Conservation (phyloP, 106 monocot species). For the Dactylorhiza incarnata region DNA sequence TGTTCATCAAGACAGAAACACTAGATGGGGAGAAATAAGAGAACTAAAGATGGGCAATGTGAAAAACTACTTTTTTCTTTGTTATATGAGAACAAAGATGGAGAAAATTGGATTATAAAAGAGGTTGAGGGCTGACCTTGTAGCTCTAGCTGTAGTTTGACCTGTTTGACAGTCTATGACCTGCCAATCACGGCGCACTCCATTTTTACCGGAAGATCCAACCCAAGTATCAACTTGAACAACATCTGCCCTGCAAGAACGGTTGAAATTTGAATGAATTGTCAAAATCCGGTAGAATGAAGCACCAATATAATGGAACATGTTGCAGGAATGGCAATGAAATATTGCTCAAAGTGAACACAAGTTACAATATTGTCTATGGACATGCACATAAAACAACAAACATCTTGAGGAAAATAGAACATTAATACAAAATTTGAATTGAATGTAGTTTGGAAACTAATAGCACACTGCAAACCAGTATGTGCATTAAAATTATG, state of each 20-base stretch:
- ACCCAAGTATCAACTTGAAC: conserved; percentile 96
- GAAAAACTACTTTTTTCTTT: too few species aligned
- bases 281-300: not conserved
- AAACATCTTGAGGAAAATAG: too few species aligned
- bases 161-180: conserved; percentile 70
- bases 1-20: conserved; percentile 96
- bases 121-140: conserved; percentile 34
- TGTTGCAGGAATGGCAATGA: too few species aligned
- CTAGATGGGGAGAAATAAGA: conserved; percentile 23
- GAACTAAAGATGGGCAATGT: not conserved
- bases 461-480: too few species aligned
- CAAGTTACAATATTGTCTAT: too few species aligned
- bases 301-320: not conserved
- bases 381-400: too few species aligned
- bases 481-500: too few species aligned
- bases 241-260: conserved; percentile 64
- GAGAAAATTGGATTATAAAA: not conserved
- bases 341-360: too few species aligned
- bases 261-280: not conserved
- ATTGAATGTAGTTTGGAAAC: too few species aligned
- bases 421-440: too few species aligned
- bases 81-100: too few species aligned
- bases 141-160: conserved; percentile 64
- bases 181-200: conserved; percentile 93
- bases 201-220: conserved; percentile 81